Evolutionary conservation across 1,139 yeast genomes (phyloP), one percentile per base, ranked within the genome.

Genomic region (Geotrichum candidum): DNA sequence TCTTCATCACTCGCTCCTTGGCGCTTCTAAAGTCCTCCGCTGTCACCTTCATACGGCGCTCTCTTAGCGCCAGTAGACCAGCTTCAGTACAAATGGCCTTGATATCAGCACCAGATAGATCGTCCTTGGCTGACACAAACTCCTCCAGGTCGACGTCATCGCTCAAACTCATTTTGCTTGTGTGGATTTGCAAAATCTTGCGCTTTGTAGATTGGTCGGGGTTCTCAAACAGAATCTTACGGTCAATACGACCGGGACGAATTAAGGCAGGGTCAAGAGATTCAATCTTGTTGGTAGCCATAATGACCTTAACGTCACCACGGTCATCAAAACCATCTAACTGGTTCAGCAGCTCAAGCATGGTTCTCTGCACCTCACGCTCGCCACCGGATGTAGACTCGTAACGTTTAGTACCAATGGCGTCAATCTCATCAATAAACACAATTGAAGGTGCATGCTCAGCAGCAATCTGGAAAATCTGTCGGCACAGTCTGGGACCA

Each of bases 1-100:
- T 95, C 83, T 94, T 95, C 84, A 95, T 83, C 60, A 95, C 97
- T 70, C 98, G 85, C 76, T 95, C 99, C 78, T 94, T 89, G 15
- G 98, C 99, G 69, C 87, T 85, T 73, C 88, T 86, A 80, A 95
- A 95, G 75, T 95, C 99, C 65, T 90, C 92, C 35, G 95, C 96
- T 57, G 92, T 90, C 53, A 95, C 99, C 79, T 90, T 95, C 98
- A 94, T 94, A 79, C 99, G 86, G 77, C 99, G 87, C 76, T 95
- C 99, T 77, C 99, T 85, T 73, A 95, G 82, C 5, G 99, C 99
- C 70, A 94, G 81, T 72, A 95, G 80, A 62, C 99, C 99, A 1
- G 98, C 98, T 75, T 94, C 98, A 0, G 99, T 92, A 76, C 98
- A 92, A 78, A 95, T 89, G 38, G 99, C 99, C 79, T 94, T 94